Conservation (phyloP, 2,329 filamentous ascomycete genomes). For the Ceratocystis albifundus region DNA sequence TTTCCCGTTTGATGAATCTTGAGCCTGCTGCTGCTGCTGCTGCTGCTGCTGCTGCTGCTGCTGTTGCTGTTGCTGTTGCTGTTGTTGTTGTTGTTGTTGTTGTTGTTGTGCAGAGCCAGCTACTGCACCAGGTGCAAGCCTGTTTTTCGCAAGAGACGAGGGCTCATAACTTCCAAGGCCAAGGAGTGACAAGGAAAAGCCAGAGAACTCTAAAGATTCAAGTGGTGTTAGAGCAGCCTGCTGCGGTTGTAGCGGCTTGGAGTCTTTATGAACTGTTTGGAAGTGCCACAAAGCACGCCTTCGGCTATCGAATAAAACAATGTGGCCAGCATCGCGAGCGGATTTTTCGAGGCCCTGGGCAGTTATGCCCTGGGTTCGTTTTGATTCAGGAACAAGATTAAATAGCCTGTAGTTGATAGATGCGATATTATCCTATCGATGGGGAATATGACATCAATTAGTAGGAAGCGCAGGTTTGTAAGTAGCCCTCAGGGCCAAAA, state of each 20-base stretch:
- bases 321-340: slow-evolving; percentile 42
- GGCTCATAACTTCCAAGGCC: slow-evolving; percentile 18
- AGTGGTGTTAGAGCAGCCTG: slow-evolving; percentile 12
- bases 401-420: slow-evolving; percentile 46
- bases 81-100: slow-evolving; percentile 1
- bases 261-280: slow-evolving; percentile 35
- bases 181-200: slow-evolving; percentile 12
- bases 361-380: slow-evolving; percentile 35
- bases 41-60: slow-evolving; percentile 3
- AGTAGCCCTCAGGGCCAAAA: background rate
- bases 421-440: slow-evolving; percentile 43
- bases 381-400: slow-evolving; percentile 36
- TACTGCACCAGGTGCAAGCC: slow-evolving; percentile 1
- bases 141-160: slow-evolving; percentile 14
- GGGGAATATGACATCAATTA: slow-evolving; percentile 16
- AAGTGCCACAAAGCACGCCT: slow-evolving; percentile 46
- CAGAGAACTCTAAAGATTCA: slow-evolving; percentile 16
- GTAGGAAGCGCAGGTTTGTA: background rate
- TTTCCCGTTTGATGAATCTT: background rate
- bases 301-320: slow-evolving; percentile 42
- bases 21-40: background rate
- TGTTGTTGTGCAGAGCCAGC: background rate
- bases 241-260: slow-evolving; percentile 24
- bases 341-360: slow-evolving; percentile 42
- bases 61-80: background rate